Conservation (phyloP, 495 filamentous ascomycete species). For the Penicillium daleae region DNA sequence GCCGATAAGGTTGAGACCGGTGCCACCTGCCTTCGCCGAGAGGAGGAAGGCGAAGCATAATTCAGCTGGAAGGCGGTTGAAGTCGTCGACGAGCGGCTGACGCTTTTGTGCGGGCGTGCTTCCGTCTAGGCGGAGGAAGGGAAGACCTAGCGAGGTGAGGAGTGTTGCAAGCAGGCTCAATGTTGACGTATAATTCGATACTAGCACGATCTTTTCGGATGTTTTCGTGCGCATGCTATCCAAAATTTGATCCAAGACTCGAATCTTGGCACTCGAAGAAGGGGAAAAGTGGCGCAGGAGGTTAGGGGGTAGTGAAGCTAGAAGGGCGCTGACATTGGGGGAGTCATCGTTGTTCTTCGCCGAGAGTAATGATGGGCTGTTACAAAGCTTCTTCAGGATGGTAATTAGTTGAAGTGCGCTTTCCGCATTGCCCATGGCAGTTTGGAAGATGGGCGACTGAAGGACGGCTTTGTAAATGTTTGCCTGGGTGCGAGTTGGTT, state of each 20-base stretch:
- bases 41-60: slow-evolving; percentile 75
- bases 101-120: slow-evolving; percentile 69
- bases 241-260: slow-evolving; percentile 71
- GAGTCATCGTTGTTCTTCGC: slow-evolving; percentile 43
- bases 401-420: slow-evolving; percentile 77
- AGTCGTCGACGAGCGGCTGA: slow-evolving; percentile 75
- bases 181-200: slow-evolving; percentile 82
- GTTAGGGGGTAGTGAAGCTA: slow-evolving; percentile 61
- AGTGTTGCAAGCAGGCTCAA: slow-evolving; percentile 70
- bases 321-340: slow-evolving; percentile 49
- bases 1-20: slow-evolving; percentile 78
- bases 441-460: slow-evolving; percentile 68
- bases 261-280: slow-evolving; percentile 69
- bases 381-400: slow-evolving; percentile 81
- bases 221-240: slow-evolving; percentile 63
- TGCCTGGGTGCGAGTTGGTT: slow-evolving; percentile 69
- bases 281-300: slow-evolving; percentile 60
- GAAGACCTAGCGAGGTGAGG: slow-evolving; percentile 63
- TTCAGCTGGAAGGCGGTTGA: slow-evolving; percentile 64
- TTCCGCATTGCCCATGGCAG: slow-evolving; percentile 66
- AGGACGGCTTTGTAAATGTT: slow-evolving; percentile 71
- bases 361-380: slow-evolving; percentile 70
- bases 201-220: slow-evolving; percentile 75
- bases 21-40: slow-evolving; percentile 77
- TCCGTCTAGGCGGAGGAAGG: slow-evolving; percentile 75